Base-by-base conservation (phyloP, 208 protist genomes). In the Trypanosoma cruzi region DNA sequence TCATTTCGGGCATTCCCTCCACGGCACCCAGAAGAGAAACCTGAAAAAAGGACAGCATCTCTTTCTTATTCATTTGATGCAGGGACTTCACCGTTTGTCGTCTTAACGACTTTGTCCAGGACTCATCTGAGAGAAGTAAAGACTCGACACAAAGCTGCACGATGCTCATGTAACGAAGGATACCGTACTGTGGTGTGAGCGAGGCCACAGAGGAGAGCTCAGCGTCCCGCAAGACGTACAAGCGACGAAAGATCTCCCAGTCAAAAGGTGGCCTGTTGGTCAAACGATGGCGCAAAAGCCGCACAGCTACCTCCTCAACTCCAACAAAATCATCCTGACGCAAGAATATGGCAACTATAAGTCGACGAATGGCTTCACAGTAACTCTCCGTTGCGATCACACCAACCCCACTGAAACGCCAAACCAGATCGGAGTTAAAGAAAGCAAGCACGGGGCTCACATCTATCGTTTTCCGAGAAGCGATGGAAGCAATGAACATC, bases 31-130 rank as follows among this genome's bases (percentile, higher is more conserved):
- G 71, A 16, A 86, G 62, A 28, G 88, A 63, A 8, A 95, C 78
- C 61, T 95, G 78, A 61, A 79, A 86, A 68, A 86, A 95, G 20
- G 85, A 92, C 29, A 95, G 55, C 48, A 82, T 64, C 26, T 68
- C 31, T 36, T 69, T 66, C 32, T 73, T 65, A 48, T 65, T 65
- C 44, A 76, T 34, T 28, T 54, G 34, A 36, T 63, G 59, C 4
- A 71, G 44, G 4, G 16, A 26, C 1, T 40, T 44, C 7, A 31
- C 26, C 44, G 22, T 61, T 48, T 57, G 40, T 40, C 42, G 59
- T 31, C 37, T 58, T 10, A 77, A 40, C 16, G 24, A 7, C 13
- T 11, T 18, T 8, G 31, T 46, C 49, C 44, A 68, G 22, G n/a
- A 7, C 40, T 73, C 57, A 7, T 66, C 52, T 13, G 32, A 50